Evolutionary conservation across 176 grass and related monocot species (phyloP), one percentile per base, ranked within the genome.

Genomic region (Saccharum officinarum): DNA sequence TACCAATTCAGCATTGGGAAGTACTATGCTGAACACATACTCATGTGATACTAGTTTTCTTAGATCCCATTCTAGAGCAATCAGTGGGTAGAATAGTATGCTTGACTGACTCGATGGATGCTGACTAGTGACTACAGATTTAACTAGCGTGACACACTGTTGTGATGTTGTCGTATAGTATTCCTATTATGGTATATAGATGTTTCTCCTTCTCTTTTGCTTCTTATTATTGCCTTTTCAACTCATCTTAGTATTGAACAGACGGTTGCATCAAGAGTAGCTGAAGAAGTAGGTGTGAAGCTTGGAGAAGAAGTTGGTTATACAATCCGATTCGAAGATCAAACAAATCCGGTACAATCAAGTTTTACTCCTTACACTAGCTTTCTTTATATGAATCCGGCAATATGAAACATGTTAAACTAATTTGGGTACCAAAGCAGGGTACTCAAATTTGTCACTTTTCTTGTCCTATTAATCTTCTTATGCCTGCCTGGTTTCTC

Each of bases 291-390:
- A 80, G 93, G 97, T 10, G 91, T 95, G n/a, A 94, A 89, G 45
- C 90, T 98, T 85, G 96, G 96, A 57, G 96, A 98, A 80, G 93
- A 98, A 92, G 93, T 98, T 82, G 96, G 96, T 68, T 98, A 98
- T 90, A 90, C 93, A 40, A 98, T 98, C 72, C 93, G 93, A 61
- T 98, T 98, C 84, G 96, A 98, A 85, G 93, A 98, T 87, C 85
- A 92, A 85, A 98, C 96, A 90, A 98, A 94, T 47, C 91, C 93
- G 42, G 93, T 98, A 95, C 78, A 73, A 84, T 59, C 6, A 30
- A 42, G 28, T 83, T 75, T 62, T 18, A n/a, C 4, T 88, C 34
- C 28, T 73, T 82, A 59, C 7, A 60, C 80, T 69, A 10, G n/a
- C 66, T 69, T 78, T 82, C 28, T 65, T 70, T 59, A 59, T 82